These are phyloP conservation scores for Hypocrella siamensis DNA, from an alignment of 2,329 filamentous ascomycete genomes.

Conservation along the genomic window DNA sequence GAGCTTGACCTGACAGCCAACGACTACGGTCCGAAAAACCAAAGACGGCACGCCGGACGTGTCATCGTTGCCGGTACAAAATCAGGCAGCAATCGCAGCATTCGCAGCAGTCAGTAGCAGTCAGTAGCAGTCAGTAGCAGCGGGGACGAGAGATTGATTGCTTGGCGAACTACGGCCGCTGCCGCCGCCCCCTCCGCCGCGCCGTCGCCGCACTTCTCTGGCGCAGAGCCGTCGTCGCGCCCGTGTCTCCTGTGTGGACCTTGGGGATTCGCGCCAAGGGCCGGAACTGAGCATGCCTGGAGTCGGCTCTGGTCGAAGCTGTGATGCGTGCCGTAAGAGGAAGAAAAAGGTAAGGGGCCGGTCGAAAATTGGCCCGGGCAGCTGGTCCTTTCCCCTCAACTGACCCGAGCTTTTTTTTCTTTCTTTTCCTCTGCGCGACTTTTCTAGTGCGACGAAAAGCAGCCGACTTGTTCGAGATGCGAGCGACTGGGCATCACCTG, in stretches of 20 bases:
- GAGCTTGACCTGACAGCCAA: no score
- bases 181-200: no score
- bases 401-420: no score
- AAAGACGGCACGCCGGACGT: no score
- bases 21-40: no score
- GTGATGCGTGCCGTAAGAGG: slow-evolving; percentile 1
- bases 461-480: slow-evolving; percentile 1
- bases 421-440: not conserved
- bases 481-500: not conserved
- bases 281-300: slow-evolving; percentile 2
- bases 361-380: not conserved
- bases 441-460: slow-evolving; percentile 2
- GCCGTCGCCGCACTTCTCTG: not conserved
- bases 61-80: no score
- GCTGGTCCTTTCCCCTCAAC: not conserved
- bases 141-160: no score
- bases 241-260: not conserved
- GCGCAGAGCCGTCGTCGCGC: not conserved
- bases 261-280: no score
- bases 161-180: no score
- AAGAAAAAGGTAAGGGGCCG: slow-evolving; percentile 1
- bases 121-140: no score
- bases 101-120: no score
- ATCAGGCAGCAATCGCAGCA: no score
- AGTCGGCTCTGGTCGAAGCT: not conserved